Conservation (phyloP, 2,329 filamentous ascomycete species). For the Exophiala sideris region DNA sequence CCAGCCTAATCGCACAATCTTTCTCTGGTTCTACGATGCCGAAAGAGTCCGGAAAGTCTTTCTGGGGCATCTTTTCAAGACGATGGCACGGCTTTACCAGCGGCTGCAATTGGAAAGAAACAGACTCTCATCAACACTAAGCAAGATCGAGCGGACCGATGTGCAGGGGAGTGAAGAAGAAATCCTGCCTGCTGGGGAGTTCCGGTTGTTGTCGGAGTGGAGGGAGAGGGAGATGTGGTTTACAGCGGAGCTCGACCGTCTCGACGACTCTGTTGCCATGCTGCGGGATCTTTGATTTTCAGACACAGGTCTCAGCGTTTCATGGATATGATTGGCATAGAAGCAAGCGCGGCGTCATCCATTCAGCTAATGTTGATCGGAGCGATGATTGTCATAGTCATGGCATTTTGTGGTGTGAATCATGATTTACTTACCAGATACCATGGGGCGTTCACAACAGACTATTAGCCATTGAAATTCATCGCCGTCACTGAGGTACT, state of each 20-base stretch:
- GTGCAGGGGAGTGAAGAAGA: constrained; percentile 80
- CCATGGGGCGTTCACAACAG: too few relatives aligned
- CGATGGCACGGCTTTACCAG: constrained; percentile 81
- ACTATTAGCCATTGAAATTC: too few relatives aligned
- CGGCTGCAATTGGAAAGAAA: constrained; percentile 73
- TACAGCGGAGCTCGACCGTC: constrained; percentile 70
- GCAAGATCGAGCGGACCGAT: constrained; percentile 79
- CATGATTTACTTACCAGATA: too few relatives aligned
- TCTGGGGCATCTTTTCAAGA: constrained; percentile 80
- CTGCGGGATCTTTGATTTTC: constrained; percentile 68
- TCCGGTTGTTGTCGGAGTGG: constrained; percentile 64
- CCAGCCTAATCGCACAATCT: constrained; percentile 77
- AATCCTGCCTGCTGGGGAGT: constrained; percentile 71
- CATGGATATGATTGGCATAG: neutral
- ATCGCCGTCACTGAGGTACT: too few relatives aligned
- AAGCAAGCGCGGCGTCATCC: neutral
- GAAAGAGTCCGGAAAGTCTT: constrained; percentile 67
- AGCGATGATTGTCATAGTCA: neutral
- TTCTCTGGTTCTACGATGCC: constrained; percentile 86
- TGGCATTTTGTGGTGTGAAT: too few relatives aligned
- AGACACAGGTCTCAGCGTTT: neutral
- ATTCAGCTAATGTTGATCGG: neutral
- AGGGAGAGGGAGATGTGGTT: constrained; percentile 65
- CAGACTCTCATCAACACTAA: constrained; percentile 68
- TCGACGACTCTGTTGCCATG: constrained; percentile 81